Conservation (phyloP, 768 basidiomycete species). For the Botryobasidium botryosum region DNA sequence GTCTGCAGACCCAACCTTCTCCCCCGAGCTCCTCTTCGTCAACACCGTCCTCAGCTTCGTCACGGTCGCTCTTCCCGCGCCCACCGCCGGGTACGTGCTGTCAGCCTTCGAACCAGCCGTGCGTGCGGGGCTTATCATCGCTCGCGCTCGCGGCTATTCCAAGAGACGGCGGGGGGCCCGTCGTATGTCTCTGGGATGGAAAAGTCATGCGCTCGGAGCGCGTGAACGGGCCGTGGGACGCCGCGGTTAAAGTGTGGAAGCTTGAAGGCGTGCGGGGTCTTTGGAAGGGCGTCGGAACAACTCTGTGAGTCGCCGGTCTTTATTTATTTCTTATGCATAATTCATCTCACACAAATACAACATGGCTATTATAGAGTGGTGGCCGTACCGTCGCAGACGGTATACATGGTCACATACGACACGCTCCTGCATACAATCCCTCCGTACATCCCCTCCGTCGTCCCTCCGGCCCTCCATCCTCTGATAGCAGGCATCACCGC, state of each 20-base stretch:
- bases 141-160: constrained; percentile 42
- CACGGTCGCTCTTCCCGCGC: constrained; percentile 29
- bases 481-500: constrained; percentile 71
- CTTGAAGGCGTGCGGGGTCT: constrained; percentile 72
- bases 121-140: constrained; percentile 57
- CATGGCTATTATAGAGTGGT: constrained; percentile 40
- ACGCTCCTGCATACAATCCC: constrained; percentile 51
- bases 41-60: constrained; percentile 1
- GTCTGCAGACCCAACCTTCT: constrained; percentile 81
- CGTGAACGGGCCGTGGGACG: constrained; percentile 75
- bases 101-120: constrained; percentile 40
- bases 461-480: constrained; percentile 38
- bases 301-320: constrained; percentile 49
- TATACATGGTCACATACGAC: constrained; percentile 95
- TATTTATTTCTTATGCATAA: constrained; percentile 8
- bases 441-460: constrained; percentile 36
- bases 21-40: constrained; percentile 21
- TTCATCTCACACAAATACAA: constrained; percentile 1
- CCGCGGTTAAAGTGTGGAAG: constrained; percentile 58
- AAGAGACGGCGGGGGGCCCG: constrained; percentile 27
- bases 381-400: constrained; percentile 78
- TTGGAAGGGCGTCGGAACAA: constrained; percentile 91
- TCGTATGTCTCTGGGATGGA: constrained; percentile 74
- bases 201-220: constrained; percentile 44
- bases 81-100: constrained; percentile 42